Evolutionary conservation across 129 eudicot genomes (phyloP).

Genomic region (Sambucus nigra): DNA sequence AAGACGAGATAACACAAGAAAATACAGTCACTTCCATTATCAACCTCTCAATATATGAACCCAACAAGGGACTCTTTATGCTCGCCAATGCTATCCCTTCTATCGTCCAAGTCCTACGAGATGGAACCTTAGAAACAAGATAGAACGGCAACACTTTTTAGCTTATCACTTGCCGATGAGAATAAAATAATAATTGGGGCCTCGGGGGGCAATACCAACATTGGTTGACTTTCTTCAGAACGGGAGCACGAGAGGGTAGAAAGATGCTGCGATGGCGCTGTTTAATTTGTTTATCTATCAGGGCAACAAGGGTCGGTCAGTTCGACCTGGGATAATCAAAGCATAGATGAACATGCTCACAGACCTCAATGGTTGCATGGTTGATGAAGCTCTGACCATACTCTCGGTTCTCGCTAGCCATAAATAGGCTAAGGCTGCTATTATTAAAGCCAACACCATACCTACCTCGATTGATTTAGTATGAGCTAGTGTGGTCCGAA

Average conservation of each 20-base stretch:
- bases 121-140: slow-evolving; percentile 57
- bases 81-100: slow-evolving; percentile 69
- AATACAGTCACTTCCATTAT: slow-evolving; percentile 73
- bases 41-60: slow-evolving; percentile 67
- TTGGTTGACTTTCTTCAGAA: slow-evolving; percentile 54
- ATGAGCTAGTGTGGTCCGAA: slow-evolving; percentile 43
- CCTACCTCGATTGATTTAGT: slow-evolving; percentile 53
- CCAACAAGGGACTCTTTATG: slow-evolving; percentile 65
- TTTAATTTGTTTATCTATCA: slow-evolving; percentile 68
- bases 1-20: slow-evolving; percentile 47
- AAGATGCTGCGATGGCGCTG: slow-evolving; percentile 77
- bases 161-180: slow-evolving; percentile 71
- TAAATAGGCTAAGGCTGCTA: slow-evolving; percentile 61
- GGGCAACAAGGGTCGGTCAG: slow-evolving; percentile 80
- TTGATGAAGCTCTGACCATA: slow-evolving; percentile 67
- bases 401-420: slow-evolving; percentile 68
- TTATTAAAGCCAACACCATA: slow-evolving; percentile 45
- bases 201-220: slow-evolving; percentile 73
- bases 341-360: slow-evolving; percentile 50
- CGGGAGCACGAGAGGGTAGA: slow-evolving; percentile 64
- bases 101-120: slow-evolving; percentile 50
- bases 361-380: slow-evolving; percentile 48
- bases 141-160: slow-evolving; percentile 85
- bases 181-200: slow-evolving; percentile 76
- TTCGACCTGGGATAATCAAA: slow-evolving; percentile 58